Evolutionary conservation across 2,329 filamentous ascomycete species (phyloP), one percentile per base, ranked within the genome.

Genomic region (Claviceps cyperi): DNA sequence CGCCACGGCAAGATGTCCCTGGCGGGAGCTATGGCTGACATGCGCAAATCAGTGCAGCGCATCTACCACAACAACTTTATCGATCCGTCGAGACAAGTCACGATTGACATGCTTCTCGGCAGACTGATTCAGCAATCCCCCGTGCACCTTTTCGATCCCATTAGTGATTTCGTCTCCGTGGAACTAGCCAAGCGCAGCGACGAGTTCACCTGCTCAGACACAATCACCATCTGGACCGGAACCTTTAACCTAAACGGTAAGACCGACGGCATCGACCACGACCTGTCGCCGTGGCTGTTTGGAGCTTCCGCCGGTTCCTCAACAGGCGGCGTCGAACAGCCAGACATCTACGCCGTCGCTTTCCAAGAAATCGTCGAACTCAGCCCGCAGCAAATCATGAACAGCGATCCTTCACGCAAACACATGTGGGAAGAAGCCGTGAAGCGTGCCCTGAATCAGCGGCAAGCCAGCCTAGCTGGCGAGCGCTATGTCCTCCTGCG

Each of bases 291-390:
- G 2, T 98, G 92, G 92, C 71, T 98, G 4, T 89, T 85, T 60
- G 86, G 86, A 0, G 68, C 75, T 4, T 67, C 75, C 4, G 55
- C 61, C 0, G 48, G 75, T 9, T 68, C 75, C 4, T 67, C 75
- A 3, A 55, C 61, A 1, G 48, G 75, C 9, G 75, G 78, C 5
- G 65, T 79, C 3, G 72, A 78, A 45, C 80, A 86, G 53, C 90
- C 92, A 5, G 86, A 91, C 52, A 86, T 98, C 38, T 81, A 94
- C 48, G 89, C 85, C 7, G 83, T 96, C 15, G 92, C 88, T 0
- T 97, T 98, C 59, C 92, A 98, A 62, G 92, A 98, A 66, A 97
- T 98, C 54, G 92, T 98, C n/a, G 87, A 95, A 61, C 72, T 98
- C 45, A 96, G 88, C 58, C 92, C 94, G 15, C 91, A 97, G 64